These are phyloP conservation scores for Entophlyctis helioformis DNA, from an alignment of 192 early-diverging fungal species.

Conservation along the genomic window DNA sequence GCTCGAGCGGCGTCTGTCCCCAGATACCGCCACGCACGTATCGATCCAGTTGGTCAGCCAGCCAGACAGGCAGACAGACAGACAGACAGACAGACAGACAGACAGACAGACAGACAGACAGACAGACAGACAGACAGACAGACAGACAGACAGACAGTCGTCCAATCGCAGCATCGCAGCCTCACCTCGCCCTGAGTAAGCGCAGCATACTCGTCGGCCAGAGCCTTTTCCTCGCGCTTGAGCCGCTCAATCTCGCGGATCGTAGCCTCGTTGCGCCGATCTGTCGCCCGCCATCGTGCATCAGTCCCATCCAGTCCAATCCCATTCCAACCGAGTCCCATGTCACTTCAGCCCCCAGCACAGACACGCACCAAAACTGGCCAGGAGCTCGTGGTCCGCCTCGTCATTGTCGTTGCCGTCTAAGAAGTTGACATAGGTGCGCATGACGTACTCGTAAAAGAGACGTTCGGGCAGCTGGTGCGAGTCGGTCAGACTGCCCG, in stretches of 20 bases:
- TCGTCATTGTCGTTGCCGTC: constrained; percentile 52
- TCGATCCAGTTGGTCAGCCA: no score
- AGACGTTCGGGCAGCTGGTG: constrained; percentile 48
- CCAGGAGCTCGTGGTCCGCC: constrained; percentile 38
- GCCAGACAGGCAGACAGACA: no score
- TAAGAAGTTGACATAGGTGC: constrained; percentile 54
- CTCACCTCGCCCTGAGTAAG: constrained; percentile 29
- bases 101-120: no score
- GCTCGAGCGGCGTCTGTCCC: constrained; percentile 43
- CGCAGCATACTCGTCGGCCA: constrained; percentile 32
- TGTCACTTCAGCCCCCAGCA: no score
- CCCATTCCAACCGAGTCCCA: no score
- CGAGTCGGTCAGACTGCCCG: no score
- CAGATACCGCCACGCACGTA: constrained; percentile 15
- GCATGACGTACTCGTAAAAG: constrained; percentile 58
- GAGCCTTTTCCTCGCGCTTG: constrained; percentile 25
- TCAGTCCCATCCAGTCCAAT: not conserved
- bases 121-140: no score
- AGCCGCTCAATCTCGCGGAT: constrained; percentile 25
- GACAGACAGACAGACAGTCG: no score
- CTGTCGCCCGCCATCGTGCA: constrained; percentile 1
- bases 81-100: no score
- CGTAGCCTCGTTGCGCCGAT: constrained; percentile 42
- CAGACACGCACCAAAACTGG: constrained; percentile 32
- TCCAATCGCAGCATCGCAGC: no score